A percentile compares a stretch with the other conserved stretches of the same genome.
Conservation (phyloP, 2,329 filamentous ascomycete species). For the Aspergillus fructus region DNA sequence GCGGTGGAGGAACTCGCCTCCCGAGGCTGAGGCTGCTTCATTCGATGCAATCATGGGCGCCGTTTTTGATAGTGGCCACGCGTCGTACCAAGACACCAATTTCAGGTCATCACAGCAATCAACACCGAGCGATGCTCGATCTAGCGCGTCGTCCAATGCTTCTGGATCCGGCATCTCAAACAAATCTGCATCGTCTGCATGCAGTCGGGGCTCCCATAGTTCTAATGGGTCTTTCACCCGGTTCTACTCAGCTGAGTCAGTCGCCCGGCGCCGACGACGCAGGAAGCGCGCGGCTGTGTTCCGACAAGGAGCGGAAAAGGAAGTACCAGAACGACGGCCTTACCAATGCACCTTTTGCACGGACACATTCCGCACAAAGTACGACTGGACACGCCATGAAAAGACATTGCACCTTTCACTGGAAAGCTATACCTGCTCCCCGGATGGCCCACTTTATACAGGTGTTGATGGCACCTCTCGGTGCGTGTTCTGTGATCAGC, state of each 20-base stretch:
- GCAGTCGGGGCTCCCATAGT: constrained; percentile 13
- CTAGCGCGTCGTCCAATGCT: constrained; percentile 7
- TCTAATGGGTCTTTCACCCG: constrained; percentile 42
- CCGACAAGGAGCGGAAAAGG: constrained; percentile 30
- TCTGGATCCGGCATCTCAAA: constrained; percentile 15
- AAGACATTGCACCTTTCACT: constrained; percentile 48
- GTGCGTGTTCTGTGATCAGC: constrained; percentile 51
- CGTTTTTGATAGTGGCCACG: constrained; percentile 32
- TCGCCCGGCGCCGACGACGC: constrained; percentile 44
- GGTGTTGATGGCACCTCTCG: not conserved
- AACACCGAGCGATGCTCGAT: not conserved
- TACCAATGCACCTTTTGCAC: constrained; percentile 50
- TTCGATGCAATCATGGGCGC: constrained; percentile 58
- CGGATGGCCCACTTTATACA: constrained; percentile 48
- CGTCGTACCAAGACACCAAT: not conserved
- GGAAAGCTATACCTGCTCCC: constrained; percentile 54
- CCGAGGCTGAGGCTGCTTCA: constrained; percentile 61
- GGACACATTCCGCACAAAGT: constrained; percentile 47
- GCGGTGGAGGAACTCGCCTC: constrained; percentile 62
- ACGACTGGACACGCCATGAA: constrained; percentile 51
- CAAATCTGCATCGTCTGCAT: constrained; percentile 16
- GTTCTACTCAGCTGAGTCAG: constrained; percentile 47
- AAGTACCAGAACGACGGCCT: constrained; percentile 19
- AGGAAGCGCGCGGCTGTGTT: constrained; percentile 23
- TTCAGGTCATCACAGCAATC: not conserved